Evolutionary conservation across 1,284 basidiomycete genomes (phyloP), one percentile per base, ranked within the genome.

Genomic region (Pseudozyma tsukubaensis): DNA sequence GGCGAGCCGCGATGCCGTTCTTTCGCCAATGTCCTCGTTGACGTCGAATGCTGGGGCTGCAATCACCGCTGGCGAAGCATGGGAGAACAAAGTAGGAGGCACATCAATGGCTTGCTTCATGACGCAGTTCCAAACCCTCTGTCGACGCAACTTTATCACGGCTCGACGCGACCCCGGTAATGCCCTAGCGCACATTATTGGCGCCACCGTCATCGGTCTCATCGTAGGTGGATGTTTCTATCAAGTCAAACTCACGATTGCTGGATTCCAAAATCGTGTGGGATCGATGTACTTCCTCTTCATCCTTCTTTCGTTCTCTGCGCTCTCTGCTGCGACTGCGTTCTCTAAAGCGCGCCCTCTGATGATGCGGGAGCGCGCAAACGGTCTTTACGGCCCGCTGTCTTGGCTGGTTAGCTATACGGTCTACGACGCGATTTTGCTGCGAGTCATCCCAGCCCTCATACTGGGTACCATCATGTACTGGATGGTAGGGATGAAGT

Each of bases 331-430:
- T 4, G 55, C 70, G 3, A 78, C 72, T 0, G 49, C 60, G 24
- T 36, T 81, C 7, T 54, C 56, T 14, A 61, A 68, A 21, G 61
- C 55, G 18, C 58, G 78, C 1, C 50, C 71, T 16, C 66, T 79
- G 13, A 78, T 81, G 77, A 72, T 77, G 67, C 69, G 79, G n/a
- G 79, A 81, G 37, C 66, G 79, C 7, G 76, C 73, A 42, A 72
- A 74, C 39, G 76, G 76, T 0, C 58, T 78, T 12, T 81, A 81
- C 59, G 54, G 62, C 14, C 51, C 79, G 4, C 32, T 61, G 0
- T 56, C 75, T 9, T 81, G 77, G 78, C 60, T 81, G 13, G 52
- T 72, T 44, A 65, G 73, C 61, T 70, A 76, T 40, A 42, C 76
- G 2, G 48, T 67, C 6, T 81, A 75, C 62, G 79, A 81, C 47